A percentile compares a stretch with the other conserved stretches of the same genome.
Conservation (phyloP, 2,329 filamentous ascomycete genomes). For the Talaromyces amestolkiae region DNA sequence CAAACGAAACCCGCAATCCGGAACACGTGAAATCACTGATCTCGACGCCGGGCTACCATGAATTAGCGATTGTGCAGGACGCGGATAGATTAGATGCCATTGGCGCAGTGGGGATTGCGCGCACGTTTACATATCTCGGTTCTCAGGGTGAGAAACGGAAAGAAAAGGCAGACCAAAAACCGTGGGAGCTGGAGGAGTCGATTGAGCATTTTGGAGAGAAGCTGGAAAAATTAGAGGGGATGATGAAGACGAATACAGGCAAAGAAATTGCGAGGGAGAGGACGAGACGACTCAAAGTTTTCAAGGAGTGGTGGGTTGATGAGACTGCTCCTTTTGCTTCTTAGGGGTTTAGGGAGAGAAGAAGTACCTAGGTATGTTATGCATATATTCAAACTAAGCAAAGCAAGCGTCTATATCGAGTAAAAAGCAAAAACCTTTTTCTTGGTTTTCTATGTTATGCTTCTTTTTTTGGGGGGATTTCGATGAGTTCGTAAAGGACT, state of each 20-base stretch:
- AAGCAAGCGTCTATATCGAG: slow-evolving; percentile 14
- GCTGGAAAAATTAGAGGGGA: slow-evolving; percentile 60
- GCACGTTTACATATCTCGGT: slow-evolving; percentile 74
- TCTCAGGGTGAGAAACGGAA: slow-evolving; percentile 41
- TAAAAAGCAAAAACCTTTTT: slow-evolving; percentile 13
- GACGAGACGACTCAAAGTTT: slow-evolving; percentile 49
- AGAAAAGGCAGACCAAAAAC: slow-evolving; percentile 15
- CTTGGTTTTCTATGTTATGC: slow-evolving; percentile 19
- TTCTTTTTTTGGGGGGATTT: slow-evolving; percentile 17
- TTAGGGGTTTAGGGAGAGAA: neutral
- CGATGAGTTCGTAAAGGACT: neutral
- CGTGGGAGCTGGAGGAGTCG: slow-evolving; percentile 58
- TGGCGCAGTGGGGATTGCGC: slow-evolving; percentile 77
- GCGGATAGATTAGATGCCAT: slow-evolving; percentile 90
- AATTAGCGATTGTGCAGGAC: slow-evolving; percentile 84
- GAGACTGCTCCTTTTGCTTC: slow-evolving; percentile 35
- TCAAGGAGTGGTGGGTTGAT: slow-evolving; percentile 56
- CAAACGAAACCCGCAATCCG: slow-evolving; percentile 66
- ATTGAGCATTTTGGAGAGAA: slow-evolving; percentile 77
- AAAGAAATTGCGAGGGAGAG: slow-evolving; percentile 49
- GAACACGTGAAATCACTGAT: slow-evolving; percentile 61
- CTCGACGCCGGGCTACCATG: slow-evolving; percentile 56
- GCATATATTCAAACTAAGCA: slow-evolving; percentile 14
- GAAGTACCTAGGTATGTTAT: neutral
- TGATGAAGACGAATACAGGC: slow-evolving; percentile 60